These are phyloP conservation scores for Neurospora discreta DNA, from an alignment of 495 filamentous ascomycete genomes.

Conservation along the genomic window DNA sequence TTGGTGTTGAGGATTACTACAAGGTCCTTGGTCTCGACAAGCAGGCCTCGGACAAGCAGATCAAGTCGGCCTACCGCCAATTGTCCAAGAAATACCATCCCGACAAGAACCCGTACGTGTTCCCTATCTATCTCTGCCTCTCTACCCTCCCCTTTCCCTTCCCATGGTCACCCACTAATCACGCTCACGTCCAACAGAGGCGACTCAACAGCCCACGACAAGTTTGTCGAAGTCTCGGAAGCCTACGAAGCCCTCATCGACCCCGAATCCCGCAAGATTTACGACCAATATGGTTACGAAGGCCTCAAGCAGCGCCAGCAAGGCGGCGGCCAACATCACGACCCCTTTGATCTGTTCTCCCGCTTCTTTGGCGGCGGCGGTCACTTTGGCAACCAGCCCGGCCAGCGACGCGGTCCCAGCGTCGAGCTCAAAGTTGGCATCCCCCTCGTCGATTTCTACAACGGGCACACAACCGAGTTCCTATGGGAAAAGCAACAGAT, in stretches of 20 bases:
- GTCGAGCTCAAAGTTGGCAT: conserved; percentile 83
- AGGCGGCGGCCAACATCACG: conserved; percentile 56
- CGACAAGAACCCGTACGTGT: conserved; percentile 95
- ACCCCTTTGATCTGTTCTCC: conserved; percentile 95
- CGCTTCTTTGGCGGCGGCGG: conserved; percentile 90
- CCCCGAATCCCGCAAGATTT: conserved; percentile 71
- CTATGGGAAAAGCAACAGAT: conserved; percentile 88
- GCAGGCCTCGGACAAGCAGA: conserved; percentile 73
- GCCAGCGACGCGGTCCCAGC: conserved; percentile 74
- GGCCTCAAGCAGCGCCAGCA: conserved; percentile 70
- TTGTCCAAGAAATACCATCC: conserved; percentile 95
- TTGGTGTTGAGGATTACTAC: conserved; percentile 71
- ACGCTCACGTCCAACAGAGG: conserved; percentile 34
- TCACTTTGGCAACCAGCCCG: conserved; percentile 62
- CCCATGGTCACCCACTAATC: background rate
- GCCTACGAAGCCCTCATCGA: conserved; percentile 91
- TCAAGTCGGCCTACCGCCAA: conserved; percentile 90
- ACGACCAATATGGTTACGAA: conserved; percentile 92
- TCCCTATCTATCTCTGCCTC: background rate
- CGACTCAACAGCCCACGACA: conserved; percentile 71
- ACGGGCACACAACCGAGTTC: conserved; percentile 73
- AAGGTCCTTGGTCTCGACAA: conserved; percentile 78
- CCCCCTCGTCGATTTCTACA: conserved; percentile 88
- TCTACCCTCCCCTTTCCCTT: background rate
- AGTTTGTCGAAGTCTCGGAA: conserved; percentile 91